A percentile compares a stretch with the other conserved stretches of the same genome.
phyloP scores from a whole-genome alignment of 257 asterid genomes.

The Salvia miltiorrhiza region DNA sequence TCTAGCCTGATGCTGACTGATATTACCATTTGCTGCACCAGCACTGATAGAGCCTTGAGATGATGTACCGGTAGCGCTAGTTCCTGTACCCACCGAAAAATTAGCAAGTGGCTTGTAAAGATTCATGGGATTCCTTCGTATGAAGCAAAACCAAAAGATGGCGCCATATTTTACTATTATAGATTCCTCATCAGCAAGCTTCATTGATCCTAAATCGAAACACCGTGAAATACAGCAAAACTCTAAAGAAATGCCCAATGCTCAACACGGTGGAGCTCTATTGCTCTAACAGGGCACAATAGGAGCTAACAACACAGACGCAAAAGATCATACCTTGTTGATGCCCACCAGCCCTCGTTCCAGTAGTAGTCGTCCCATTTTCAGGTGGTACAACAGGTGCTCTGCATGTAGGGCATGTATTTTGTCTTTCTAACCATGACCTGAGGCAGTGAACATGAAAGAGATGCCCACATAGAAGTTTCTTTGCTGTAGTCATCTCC shows the following conservation, averaged over 20 bases:
- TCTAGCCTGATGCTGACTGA: slow-evolving; percentile 68
- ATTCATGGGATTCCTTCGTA: not conserved
- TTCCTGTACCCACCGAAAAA: slow-evolving; percentile 45
- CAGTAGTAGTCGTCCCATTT: slow-evolving; percentile 48
- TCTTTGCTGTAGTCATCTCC: slow-evolving; percentile 95
- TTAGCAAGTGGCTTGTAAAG: slow-evolving; percentile 13
- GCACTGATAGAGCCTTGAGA: slow-evolving; percentile 47
- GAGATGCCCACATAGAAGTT: slow-evolving; percentile 88
- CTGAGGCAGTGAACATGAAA: slow-evolving; percentile 96
- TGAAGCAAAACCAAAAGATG: slow-evolving; percentile 10
- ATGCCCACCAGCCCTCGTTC: slow-evolving; percentile 43
- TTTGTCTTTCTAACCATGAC: slow-evolving; percentile 94
- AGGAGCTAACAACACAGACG: slow-evolving; percentile 8
- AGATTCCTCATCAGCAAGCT: not conserved
- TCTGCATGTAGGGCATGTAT: slow-evolving; percentile 96
- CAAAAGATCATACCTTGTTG: slow-evolving; percentile 57
- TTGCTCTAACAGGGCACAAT: not conserved
- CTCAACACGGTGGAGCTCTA: not conserved
- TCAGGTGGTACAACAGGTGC: slow-evolving; percentile 90
- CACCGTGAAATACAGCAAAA: not conserved
- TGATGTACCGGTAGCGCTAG: slow-evolving; percentile 52
- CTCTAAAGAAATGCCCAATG: not conserved
- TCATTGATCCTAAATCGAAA: not conserved
- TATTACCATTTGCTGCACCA: slow-evolving; percentile 37
- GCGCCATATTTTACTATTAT: not conserved